A percentile compares a stretch with the other conserved stretches of the same genome.
Evolutionary conservation across 2,329 filamentous ascomycete genomes (phyloP).

Genomic region (Xylariaceae sp.): DNA sequence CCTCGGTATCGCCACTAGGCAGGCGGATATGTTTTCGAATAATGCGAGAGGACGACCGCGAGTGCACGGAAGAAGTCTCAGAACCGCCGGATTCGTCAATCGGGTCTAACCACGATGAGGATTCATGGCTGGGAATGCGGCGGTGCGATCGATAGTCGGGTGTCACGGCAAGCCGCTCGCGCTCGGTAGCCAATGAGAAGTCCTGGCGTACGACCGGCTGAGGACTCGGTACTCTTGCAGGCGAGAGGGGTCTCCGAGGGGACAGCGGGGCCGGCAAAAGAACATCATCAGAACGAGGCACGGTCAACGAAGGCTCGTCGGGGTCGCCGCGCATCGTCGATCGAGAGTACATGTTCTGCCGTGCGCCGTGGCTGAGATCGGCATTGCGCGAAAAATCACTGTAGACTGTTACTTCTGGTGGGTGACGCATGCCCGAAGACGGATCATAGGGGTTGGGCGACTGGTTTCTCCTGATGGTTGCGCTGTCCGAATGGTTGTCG

Average conservation of each 20-base stretch:
- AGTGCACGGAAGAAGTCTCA: constrained; percentile 72
- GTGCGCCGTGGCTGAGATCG: constrained; percentile 32
- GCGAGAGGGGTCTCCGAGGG: constrained; percentile 54
- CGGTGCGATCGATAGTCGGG: constrained; percentile 37
- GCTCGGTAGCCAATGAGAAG: constrained; percentile 31
- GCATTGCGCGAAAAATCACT: constrained; percentile 25
- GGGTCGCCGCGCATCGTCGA: constrained; percentile 40
- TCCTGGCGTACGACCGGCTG: constrained; percentile 35
- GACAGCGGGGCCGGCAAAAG: constrained; percentile 70
- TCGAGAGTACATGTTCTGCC: constrained; percentile 52
- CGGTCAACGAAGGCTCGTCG: constrained; percentile 31
- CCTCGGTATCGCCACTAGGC: constrained; percentile 68
- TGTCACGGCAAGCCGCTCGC: constrained; percentile 24
- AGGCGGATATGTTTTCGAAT: constrained; percentile 65
- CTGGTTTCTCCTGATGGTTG: constrained; percentile 44
- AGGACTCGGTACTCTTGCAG: constrained; percentile 33
- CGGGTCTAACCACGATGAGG: constrained; percentile 88
- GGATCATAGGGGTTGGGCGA: constrained; percentile 39
- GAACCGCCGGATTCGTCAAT: constrained; percentile 87
- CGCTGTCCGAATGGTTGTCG: constrained; percentile 41
- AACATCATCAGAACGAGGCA: constrained; percentile 49
- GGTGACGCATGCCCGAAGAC: constrained; percentile 23
- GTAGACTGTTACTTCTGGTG: constrained; percentile 22
- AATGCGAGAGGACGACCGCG: constrained; percentile 66
- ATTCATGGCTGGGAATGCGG: constrained; percentile 66